phyloP scores from a whole-genome alignment of 2,329 filamentous ascomycete genomes.

The Nannizziopsis barbatae region DNA sequence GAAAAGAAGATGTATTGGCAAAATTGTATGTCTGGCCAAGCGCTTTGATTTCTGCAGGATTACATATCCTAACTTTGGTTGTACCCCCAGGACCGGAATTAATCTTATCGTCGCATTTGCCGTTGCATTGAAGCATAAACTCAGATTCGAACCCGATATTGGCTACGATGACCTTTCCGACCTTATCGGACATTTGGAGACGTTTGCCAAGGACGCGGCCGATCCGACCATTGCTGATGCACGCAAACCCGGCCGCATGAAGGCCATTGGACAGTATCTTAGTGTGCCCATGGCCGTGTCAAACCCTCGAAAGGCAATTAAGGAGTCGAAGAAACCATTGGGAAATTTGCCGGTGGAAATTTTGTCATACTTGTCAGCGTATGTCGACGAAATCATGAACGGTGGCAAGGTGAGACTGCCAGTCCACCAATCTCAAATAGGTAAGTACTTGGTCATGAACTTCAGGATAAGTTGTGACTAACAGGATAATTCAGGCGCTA shows the following conservation, averaged over 20 bases:
- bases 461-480: background rate
- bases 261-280: constrained; percentile 58
- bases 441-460: constrained; percentile 13
- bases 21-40: constrained; percentile 43
- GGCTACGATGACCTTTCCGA: constrained; percentile 63
- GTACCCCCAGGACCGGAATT: constrained; percentile 46
- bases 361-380: constrained; percentile 57
- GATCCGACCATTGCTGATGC: constrained; percentile 30
- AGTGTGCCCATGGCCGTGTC: constrained; percentile 65
- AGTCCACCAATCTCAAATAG: constrained; percentile 20
- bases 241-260: constrained; percentile 45
- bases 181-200: constrained; percentile 60
- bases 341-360: constrained; percentile 80
- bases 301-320: constrained; percentile 68
- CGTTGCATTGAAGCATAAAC: constrained; percentile 66
- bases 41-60: background rate
- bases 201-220: constrained; percentile 55
- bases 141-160: constrained; percentile 72
- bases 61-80: background rate
- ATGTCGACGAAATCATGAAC: constrained; percentile 50
- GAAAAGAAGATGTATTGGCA: constrained; percentile 56
- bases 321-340: constrained; percentile 58
- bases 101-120: constrained; percentile 70
- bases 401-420: constrained; percentile 24
- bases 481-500: constrained; percentile 38